These are phyloP conservation scores for Wickerhamomyces silvicola DNA, from an alignment of 805 yeast species.

Conservation along the genomic window DNA sequence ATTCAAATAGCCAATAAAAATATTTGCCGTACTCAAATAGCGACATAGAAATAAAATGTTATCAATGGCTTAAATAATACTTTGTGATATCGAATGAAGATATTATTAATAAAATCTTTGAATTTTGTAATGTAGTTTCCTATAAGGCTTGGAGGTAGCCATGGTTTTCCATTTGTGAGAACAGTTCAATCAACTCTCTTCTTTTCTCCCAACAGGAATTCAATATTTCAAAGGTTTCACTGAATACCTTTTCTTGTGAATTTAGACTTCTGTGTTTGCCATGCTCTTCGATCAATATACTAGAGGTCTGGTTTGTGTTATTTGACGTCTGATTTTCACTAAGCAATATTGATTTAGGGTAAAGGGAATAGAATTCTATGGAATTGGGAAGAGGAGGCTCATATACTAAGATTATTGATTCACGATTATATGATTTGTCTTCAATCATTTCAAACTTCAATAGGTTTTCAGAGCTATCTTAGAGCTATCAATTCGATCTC, in stretches of 20 bases:
- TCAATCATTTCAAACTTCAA: too few species aligned
- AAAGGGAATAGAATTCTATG: too few species aligned
- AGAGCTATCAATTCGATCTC: too few species aligned
- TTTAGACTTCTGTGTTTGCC: slow-evolving; percentile 4
- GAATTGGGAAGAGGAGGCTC: too few species aligned
- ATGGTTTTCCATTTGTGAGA: slow-evolving; percentile 11
- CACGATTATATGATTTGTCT: too few species aligned
- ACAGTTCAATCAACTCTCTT: slow-evolving; percentile 2
- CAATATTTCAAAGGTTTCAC: slow-evolving; percentile 7
- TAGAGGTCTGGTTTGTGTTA: background rate
- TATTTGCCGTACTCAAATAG: slow-evolving; percentile 11
- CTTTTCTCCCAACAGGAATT: slow-evolving; percentile 18
- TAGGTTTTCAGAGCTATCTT: too few species aligned
- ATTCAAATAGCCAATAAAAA: slow-evolving; percentile 11
- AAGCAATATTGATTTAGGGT: too few species aligned
- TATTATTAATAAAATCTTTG: background rate
- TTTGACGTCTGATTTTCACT: background rate
- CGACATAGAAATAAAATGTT: slow-evolving; percentile 3
- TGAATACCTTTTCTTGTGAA: slow-evolving; percentile 7
- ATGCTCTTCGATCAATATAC: slow-evolving; percentile 6
- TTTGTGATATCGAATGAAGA: slow-evolving; percentile 1
- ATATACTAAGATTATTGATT: too few species aligned
- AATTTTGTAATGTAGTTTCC: background rate
- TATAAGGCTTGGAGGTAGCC: slow-evolving; percentile 8
- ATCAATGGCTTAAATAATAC: slow-evolving; percentile 12